Evolutionary conservation across 495 filamentous ascomycete genomes (phyloP).

Genomic region (Trichoderma gamsii): DNA sequence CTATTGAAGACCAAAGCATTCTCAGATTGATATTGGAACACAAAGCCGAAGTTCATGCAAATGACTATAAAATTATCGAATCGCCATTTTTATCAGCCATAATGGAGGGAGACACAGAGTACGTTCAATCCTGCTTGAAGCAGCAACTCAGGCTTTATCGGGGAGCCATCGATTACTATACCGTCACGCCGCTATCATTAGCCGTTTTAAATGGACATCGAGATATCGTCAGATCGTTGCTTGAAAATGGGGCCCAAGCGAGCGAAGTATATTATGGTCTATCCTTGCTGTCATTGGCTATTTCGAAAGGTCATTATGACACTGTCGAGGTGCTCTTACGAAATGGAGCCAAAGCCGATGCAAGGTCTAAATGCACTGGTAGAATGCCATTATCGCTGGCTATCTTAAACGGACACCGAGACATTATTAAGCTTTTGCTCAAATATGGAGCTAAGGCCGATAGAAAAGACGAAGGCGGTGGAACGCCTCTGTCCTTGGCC

Average conservation of each 20-base stretch:
- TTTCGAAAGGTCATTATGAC: not conserved
- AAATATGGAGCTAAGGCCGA: constrained; percentile 15
- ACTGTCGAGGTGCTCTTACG: constrained; percentile 16
- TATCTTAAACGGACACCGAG: not conserved
- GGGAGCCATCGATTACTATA: too few species aligned
- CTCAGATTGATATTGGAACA: too few species aligned
- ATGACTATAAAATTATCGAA: too few species aligned
- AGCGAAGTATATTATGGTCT: not conserved
- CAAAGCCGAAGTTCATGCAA: too few species aligned
- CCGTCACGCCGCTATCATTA: constrained; percentile 16
- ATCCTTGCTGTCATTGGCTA: constrained; percentile 4
- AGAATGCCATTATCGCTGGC: constrained; percentile 17
- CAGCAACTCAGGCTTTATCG: too few species aligned
- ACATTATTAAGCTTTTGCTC: constrained; percentile 18
- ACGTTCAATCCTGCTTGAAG: too few species aligned
- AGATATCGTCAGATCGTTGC: constrained; percentile 16
- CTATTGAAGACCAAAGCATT: too few species aligned
- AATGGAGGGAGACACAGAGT: too few species aligned
- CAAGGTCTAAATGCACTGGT: not conserved
- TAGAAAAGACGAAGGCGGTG: not conserved
- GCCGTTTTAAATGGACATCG: constrained; percentile 15
- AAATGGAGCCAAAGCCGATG: not conserved
- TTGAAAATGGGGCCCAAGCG: constrained; percentile 16
- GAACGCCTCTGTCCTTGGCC: constrained; percentile 14
- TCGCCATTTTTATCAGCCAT: too few species aligned